Conservation (phyloP, 164 flowering plant species). For the Cinnamomum micranthum region DNA sequence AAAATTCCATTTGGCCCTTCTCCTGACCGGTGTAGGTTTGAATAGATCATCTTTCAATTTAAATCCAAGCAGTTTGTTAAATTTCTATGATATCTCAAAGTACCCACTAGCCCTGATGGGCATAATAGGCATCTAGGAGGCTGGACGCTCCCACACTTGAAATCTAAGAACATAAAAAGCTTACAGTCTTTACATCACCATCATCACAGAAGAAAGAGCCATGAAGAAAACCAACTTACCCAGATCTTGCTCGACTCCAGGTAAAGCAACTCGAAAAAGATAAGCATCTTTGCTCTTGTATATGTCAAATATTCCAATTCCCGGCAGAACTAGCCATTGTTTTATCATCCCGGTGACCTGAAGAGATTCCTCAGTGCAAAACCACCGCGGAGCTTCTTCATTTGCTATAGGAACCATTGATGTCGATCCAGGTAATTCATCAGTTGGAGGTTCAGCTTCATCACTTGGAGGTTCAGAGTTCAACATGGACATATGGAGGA, state of each 20-base stretch:
- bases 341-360: constrained; percentile 40
- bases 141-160: too few species aligned
- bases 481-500: neutral
- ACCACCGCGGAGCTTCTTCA: too few species aligned
- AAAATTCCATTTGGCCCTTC: neutral
- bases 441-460: neutral
- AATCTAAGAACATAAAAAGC: too few species aligned
- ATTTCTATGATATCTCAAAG: too few species aligned
- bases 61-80: too few species aligned
- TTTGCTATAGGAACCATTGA: neutral
- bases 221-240: constrained; percentile 18
- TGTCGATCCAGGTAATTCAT: neutral
- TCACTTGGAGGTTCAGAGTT: neutral
- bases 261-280: constrained; percentile 57
- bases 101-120: too few species aligned
- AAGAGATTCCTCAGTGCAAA: constrained; percentile 5
- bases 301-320: constrained; percentile 54
- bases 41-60: too few species aligned
- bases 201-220: too few species aligned
- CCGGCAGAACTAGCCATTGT: constrained; percentile 40
- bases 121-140: too few species aligned
- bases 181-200: too few species aligned
- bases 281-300: constrained; percentile 47
- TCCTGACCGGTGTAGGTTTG: too few species aligned
- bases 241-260: constrained; percentile 47